These are phyloP conservation scores for Nannizzia gypsea DNA, from an alignment of 2,329 filamentous ascomycete genomes.

Conservation along the genomic window DNA sequence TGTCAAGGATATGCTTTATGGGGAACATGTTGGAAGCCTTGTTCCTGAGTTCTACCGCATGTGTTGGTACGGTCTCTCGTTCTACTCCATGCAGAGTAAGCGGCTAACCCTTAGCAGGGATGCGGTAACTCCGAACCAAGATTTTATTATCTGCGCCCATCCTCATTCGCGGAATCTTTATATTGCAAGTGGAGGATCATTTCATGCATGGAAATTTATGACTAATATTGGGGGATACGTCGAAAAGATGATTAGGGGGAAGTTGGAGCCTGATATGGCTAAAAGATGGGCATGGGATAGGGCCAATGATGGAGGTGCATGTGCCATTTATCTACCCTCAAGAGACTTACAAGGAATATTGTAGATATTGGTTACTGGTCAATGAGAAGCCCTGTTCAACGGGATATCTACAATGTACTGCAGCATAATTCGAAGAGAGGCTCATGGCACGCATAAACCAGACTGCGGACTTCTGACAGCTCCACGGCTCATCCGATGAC, in stretches of 20 bases:
- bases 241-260: conserved; percentile 37
- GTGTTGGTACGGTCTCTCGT: conserved; percentile 5
- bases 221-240: conserved; percentile 42
- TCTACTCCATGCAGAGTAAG: background rate
- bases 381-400: background rate
- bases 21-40: background rate
- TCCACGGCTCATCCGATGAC: background rate
- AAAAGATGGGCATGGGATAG: conserved; percentile 10
- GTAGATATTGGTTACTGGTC: background rate
- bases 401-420: too few relatives aligned
- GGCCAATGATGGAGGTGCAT: conserved; percentile 4
- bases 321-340: conserved; percentile 5
- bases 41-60: conserved; percentile 5
- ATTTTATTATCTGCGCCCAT: conserved; percentile 43
- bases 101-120: conserved; percentile 24
- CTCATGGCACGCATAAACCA: too few relatives aligned
- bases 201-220: conserved; percentile 44
- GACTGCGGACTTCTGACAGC: too few relatives aligned
- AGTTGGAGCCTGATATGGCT: background rate
- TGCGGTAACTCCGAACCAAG: conserved; percentile 43
- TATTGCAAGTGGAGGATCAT: conserved; percentile 41
- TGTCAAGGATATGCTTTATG: conserved; percentile 3
- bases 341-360: conserved; percentile 6
- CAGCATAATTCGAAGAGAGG: too few relatives aligned
- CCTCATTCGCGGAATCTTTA: conserved; percentile 34